Percentiles rank a stretch among this genome's conserved stretches.
Evolutionary conservation across 768 basidiomycete species (phyloP).

Genomic region (Fomitopsis pulvina): DNA sequence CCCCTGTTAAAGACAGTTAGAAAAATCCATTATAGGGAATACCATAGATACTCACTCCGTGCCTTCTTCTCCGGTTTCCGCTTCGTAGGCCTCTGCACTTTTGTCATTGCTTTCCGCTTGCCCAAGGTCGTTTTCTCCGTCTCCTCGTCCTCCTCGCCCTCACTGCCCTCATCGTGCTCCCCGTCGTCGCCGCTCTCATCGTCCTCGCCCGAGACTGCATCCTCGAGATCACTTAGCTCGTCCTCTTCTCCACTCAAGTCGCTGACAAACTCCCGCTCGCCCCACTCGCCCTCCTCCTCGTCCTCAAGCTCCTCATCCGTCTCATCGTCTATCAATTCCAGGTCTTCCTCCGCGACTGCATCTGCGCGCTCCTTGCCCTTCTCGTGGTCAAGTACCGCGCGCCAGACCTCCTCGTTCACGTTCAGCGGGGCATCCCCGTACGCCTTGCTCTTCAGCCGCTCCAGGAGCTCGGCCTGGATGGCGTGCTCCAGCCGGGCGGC

Average conservation of each 20-base stretch:
- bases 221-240: conserved; percentile 61
- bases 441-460: conserved; percentile 92
- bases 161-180: conserved; percentile 33
- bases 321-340: conserved; percentile 48
- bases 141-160: conserved; percentile 30
- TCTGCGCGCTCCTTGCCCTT: conserved; percentile 36
- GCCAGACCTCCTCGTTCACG: conserved; percentile 97
- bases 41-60: conserved; percentile 42
- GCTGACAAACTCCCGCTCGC: conserved; percentile 74
- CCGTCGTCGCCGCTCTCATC: conserved; percentile 38
- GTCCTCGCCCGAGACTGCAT: conserved; percentile 39
- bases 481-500: conserved; percentile 93
- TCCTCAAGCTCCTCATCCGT: conserved; percentile 50
- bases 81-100: conserved; percentile 36
- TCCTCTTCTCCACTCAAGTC: conserved; percentile 67
- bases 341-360: conserved; percentile 40
- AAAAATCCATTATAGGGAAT: conserved; percentile 1
- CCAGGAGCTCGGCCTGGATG: conserved; percentile 94
- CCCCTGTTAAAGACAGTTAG: conserved; percentile 34
- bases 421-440: conserved; percentile 97
- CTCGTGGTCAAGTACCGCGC: conserved; percentile 82
- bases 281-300: conserved; percentile 52
- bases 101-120: conserved; percentile 57
- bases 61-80: conserved; percentile 56
- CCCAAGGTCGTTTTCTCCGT: conserved; percentile 41